phyloP scores from a whole-genome alignment of 1,139 yeast species.

The Nakaseomyces delphensis region DNA sequence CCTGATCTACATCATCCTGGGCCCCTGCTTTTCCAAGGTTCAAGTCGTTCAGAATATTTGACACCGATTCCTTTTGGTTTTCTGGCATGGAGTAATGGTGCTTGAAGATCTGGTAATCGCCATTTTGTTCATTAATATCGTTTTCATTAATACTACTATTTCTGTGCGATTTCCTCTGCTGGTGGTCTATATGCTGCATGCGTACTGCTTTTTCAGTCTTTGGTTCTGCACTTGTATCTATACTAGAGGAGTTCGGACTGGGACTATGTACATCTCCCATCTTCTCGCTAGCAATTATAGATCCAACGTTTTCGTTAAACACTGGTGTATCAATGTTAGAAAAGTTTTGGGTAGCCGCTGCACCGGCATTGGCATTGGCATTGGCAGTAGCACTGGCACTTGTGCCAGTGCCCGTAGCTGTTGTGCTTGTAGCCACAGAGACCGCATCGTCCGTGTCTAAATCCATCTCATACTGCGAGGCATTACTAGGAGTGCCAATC shows the following conservation, averaged over 20 bases:
- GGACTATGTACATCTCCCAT: not conserved
- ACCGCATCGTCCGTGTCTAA: not conserved
- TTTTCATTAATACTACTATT: not conserved
- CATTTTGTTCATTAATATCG: not conserved
- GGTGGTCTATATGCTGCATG: not conserved
- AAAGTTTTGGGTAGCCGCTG: not conserved
- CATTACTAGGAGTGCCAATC: slow-evolving; percentile 13
- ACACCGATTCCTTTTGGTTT: slow-evolving; percentile 17
- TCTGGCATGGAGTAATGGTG: slow-evolving; percentile 24
- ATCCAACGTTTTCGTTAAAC: slow-evolving; percentile 3
- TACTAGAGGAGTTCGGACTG: not conserved
- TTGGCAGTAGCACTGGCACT: not conserved
- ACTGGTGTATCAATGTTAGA: not conserved
- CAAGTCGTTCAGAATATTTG: slow-evolving; percentile 19
- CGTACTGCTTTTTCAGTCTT: not conserved
- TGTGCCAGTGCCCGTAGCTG: not conserved
- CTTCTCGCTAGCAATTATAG: not conserved
- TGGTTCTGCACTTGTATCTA: not conserved
- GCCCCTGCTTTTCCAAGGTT: slow-evolving; percentile 13
- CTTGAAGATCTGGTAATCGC: slow-evolving; percentile 23
- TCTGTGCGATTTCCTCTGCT: slow-evolving; percentile 11
- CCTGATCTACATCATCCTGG: not conserved
- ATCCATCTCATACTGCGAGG: slow-evolving; percentile 5
- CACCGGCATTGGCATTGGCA: not conserved
- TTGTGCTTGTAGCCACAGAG: not conserved